Evolutionary conservation across 257 asterid genomes (phyloP), one percentile per base, ranked within the genome.

Genomic region (Capsicum baccatum): DNA sequence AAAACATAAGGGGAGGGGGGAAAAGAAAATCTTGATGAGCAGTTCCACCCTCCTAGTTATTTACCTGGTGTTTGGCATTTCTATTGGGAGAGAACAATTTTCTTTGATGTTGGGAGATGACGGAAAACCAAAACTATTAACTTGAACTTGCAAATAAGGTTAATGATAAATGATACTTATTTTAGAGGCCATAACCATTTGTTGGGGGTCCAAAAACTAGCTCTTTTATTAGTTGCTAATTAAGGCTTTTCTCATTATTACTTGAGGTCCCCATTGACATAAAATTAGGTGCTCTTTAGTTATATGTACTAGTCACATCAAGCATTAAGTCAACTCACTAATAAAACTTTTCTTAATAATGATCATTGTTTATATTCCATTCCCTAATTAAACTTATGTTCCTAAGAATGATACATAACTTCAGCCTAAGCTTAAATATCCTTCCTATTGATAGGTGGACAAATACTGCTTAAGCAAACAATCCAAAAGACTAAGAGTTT

Each of bases 381-480:
- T 26, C 33, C 64, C 48, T 78, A 78, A 54, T 26, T 78, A 21
- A 21, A 21, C 21, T 21, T 21, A 0, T 21, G 21, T 21, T 21
- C 80, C 60, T 74, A 21, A 21, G 21, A 21, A 21, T 21, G 21
- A 0, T 21, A 21, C 21, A 0, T 0, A 21, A 21, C 21, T 21
- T 21, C 0, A 21, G 21, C 21, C 21, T 21, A 74, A 21, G 80
- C 60, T 73, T 48, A 73, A 73, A 73, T 73, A 48, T 13, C 39
- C 6, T 74, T 62, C 81, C 8, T 21, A 1, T 47, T 74, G n/a
- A 55, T 21, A 33, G 81, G 47, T 50, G 14, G 13, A 39, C 88
- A 91, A 86, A 87, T 87, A 90, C 87, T 92, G 79, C 86, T 92
- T 57, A 89, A 88, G 86, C 86, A 87, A 88, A 88, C 96, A 70